These are phyloP conservation scores for Penicillium crystallinum DNA, from an alignment of 495 filamentous ascomycete species.

Conservation along the genomic window DNA sequence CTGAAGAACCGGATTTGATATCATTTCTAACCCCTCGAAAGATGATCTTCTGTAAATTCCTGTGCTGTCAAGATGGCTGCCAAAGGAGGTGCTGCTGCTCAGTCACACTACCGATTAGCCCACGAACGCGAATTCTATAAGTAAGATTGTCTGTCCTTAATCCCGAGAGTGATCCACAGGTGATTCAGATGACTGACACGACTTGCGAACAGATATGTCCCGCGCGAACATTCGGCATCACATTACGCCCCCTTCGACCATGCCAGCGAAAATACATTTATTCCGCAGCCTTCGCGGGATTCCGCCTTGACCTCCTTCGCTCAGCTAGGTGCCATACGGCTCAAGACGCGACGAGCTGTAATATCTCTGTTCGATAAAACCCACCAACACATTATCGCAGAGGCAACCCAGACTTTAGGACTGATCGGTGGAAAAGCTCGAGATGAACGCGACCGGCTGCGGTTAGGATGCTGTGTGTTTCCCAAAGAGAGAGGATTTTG, in stretches of 20 bases:
- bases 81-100: too few relatives aligned
- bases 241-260: conserved; percentile 19
- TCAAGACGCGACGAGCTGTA: conserved; percentile 47
- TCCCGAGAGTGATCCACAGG: too few relatives aligned
- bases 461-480: conserved; percentile 39
- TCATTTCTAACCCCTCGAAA: too few relatives aligned
- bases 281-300: conserved; percentile 39
- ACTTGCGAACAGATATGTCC: conserved; percentile 14
- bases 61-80: too few relatives aligned
- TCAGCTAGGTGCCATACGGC: conserved; percentile 51
- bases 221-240: conserved; percentile 8
- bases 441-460: conserved; percentile 28
- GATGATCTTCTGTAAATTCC: too few relatives aligned
- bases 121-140: conserved; percentile 10
- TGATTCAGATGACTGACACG: neutral
- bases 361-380: conserved; percentile 54
- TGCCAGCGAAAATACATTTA: conserved; percentile 7
- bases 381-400: conserved; percentile 55
- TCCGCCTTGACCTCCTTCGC: conserved; percentile 55
- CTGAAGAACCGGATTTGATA: too few relatives aligned
- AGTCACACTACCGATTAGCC: neutral
- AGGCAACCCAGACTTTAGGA: conserved; percentile 48
- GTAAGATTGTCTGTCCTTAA: neutral
- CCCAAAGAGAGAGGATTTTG: conserved; percentile 42
- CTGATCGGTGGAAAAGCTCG: conserved; percentile 23